A percentile compares a stretch with the other conserved stretches of the same genome.
These are phyloP conservation scores for Sanghuangporus sanghuang DNA, from an alignment of 1,284 basidiomycete species.

Conservation along the genomic window DNA sequence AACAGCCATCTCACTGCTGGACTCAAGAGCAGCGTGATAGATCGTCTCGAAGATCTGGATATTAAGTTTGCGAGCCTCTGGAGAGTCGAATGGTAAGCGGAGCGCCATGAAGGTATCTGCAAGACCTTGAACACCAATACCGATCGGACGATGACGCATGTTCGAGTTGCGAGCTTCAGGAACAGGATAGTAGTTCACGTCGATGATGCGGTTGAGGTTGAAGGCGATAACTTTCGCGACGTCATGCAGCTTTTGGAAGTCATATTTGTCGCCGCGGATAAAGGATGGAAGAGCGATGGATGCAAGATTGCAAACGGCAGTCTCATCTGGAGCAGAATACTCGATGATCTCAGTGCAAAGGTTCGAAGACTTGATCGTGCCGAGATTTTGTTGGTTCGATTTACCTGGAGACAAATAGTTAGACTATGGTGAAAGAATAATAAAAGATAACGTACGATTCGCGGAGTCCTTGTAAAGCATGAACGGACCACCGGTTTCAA, in stretches of 20 bases:
- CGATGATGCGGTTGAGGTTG: slow-evolving; percentile 95
- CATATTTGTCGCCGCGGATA: slow-evolving; percentile 71
- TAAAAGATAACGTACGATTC: slow-evolving; percentile 51
- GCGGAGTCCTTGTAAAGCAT: slow-evolving; percentile 96
- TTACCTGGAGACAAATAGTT: slow-evolving; percentile 51
- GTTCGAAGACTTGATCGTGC: slow-evolving; percentile 99
- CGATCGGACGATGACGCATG: slow-evolving; percentile 97
- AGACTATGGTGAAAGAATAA: slow-evolving; percentile 12
- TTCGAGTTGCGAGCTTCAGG: slow-evolving; percentile 90
- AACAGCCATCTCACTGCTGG: slow-evolving; percentile 86
- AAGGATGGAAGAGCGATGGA: slow-evolving; percentile 93
- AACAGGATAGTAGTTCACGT: slow-evolving; percentile 92
- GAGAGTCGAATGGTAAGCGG: slow-evolving; percentile 93
- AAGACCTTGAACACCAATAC: slow-evolving; percentile 96
- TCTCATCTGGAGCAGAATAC: slow-evolving; percentile 97
- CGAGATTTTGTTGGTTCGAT: slow-evolving; percentile 98
- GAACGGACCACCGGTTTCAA: slow-evolving; percentile 97
- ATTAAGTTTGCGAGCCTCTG: slow-evolving; percentile 86
- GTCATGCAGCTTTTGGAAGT: slow-evolving; percentile 94
- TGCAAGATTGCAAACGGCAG: slow-evolving; percentile 98
- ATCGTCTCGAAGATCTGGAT: slow-evolving; percentile 99
- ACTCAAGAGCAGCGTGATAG: slow-evolving; percentile 93
- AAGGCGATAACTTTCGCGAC: slow-evolving; percentile 89
- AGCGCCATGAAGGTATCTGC: slow-evolving; percentile 99
- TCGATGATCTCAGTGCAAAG: slow-evolving; percentile 99